Evolutionary conservation across 2,329 filamentous ascomycete species (phyloP), one percentile per base, ranked within the genome.

Genomic region (Nemania abortiva): DNA sequence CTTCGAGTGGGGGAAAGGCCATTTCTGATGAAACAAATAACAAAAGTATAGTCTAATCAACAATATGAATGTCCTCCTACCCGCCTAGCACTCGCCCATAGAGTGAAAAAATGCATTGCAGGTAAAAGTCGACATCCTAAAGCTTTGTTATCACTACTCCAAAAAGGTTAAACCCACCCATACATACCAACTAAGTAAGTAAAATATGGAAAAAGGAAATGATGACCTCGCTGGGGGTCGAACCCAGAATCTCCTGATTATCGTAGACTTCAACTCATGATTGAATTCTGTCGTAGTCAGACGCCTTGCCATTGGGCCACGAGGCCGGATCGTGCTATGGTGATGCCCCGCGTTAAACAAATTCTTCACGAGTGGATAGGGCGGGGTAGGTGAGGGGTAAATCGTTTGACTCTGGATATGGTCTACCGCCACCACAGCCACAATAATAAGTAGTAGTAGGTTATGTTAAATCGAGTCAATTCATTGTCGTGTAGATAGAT

Each of bases 271-370:
- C 47, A 63, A 34, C 9, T 34, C 15, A 39, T 27, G 37, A 2
- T 31, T 27, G 52, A 2, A 15, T 4, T 61, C 27, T 15, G 9
- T 82, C 80, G 80, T 82, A 82, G 80, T 82, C 81, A 82, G 80
- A 82, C 80, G 80, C 80, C 80, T 81, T 82, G 80, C 77, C 81
- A 82, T 80, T 80, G 78, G 77, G 78, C 78, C 78, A 81, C 65
- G 68, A 70, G 56, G 57, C 68, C 68, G 2, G 1, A 1, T 13
- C 3, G n/a, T 34, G 9, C n/a, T 1, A 13, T 50, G 47, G 1
- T 50, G 18, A 49, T 49, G 45, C 10, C 18, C 13, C 5, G 11
- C 7, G 7, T 37, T 37, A 15, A 11, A 42, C 5, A 42, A 42
- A 42, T 15, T 6, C 5, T 6, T 42, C 18, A 42, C 13, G 11